Evolutionary conservation across 2,329 filamentous ascomycete genomes (phyloP), one percentile per base, ranked within the genome.

Genomic region (Aureobasidium melanogenum): DNA sequence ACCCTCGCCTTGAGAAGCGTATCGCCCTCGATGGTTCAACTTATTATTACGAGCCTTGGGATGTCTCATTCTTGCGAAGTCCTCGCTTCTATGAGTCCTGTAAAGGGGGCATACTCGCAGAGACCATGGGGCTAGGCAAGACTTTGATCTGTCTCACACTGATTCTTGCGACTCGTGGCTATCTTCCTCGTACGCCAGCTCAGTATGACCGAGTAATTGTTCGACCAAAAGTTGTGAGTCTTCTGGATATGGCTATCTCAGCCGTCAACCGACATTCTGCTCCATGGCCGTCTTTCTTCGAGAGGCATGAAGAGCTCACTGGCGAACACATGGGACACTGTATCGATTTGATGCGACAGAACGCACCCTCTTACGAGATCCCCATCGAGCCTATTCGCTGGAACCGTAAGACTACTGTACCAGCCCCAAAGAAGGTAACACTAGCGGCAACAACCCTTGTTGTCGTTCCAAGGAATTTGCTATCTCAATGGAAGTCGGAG

Each of bases 401-500:
- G 70, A 72, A 76, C 46, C 75, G 80, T 5, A 76, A 72, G 1
- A 76, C 75, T 0, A 70, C 63, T 1, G 67, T 71, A 12, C 70
- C 70, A 0, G 71, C 75, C 0, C 75, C 79, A 0, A 78, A 75
- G 24, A 79, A 77, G 63, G 75, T 96, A 3, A 82, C 78, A 28
- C 76, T 94, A 8, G 89, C 86, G 63, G 80, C 83, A 30, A 82
- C 83, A 0, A 96, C 88, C 0, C 76, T 97, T 3, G 78, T 96
- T 19, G 82, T 97, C 32, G 90, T 92, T 0, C 93, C 93, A 0
- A 80, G 85, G 15, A 97, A 97, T 69, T 78, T 97, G 26, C 77
- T 96, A 3, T 81, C 86, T 58, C 93, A 97, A 71, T 97, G 93
- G 93, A 77, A 83, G 58, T 80, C 84, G 12, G 91, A 97, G 69